These are phyloP conservation scores for Colletotrichum somersetense DNA, from an alignment of 2,329 filamentous ascomycete species.

Conservation along the genomic window DNA sequence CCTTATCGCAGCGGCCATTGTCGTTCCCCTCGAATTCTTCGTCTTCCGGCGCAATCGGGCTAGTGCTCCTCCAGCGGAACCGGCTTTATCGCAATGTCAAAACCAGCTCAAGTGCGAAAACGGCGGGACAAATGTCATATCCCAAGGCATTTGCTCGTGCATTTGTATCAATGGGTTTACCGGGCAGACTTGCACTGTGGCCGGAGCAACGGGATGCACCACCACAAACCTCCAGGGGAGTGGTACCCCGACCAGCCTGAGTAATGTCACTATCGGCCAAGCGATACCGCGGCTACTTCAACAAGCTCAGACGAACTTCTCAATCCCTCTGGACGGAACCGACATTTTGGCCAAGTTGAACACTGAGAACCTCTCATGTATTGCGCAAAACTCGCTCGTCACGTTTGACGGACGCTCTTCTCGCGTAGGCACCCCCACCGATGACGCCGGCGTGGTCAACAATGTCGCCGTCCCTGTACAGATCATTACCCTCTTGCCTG, in stretches of 20 bases:
- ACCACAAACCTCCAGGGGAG: constrained; percentile 61
- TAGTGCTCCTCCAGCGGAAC: constrained; percentile 50
- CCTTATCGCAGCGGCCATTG: constrained; percentile 82
- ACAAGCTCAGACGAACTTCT: constrained; percentile 75
- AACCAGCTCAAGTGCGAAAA: constrained; percentile 77
- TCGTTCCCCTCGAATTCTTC: constrained; percentile 79
- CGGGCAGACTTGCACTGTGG: constrained; percentile 63
- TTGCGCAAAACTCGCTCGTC: constrained; percentile 87
- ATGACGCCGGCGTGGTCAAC: constrained; percentile 40
- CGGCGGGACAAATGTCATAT: constrained; percentile 81
- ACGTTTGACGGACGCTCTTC: constrained; percentile 76
- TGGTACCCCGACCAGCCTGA: constrained; percentile 55
- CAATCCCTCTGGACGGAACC: constrained; percentile 78
- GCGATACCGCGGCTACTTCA: constrained; percentile 81
- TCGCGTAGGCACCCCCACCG: constrained; percentile 50
- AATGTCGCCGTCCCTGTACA: constrained; percentile 42
- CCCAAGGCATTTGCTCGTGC: constrained; percentile 80
- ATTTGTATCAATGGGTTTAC: constrained; percentile 92
- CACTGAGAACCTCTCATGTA: constrained; percentile 80
- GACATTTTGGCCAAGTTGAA: constrained; percentile 83
- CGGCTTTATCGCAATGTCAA: constrained; percentile 67
- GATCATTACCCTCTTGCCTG: constrained; percentile 48
- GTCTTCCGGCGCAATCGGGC: constrained; percentile 66
- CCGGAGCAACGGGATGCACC: constrained; percentile 64
- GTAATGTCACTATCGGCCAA: constrained; percentile 83